phyloP scores from a whole-genome alignment of 805 yeast species.

The Metschnikowia shivogae region DNA sequence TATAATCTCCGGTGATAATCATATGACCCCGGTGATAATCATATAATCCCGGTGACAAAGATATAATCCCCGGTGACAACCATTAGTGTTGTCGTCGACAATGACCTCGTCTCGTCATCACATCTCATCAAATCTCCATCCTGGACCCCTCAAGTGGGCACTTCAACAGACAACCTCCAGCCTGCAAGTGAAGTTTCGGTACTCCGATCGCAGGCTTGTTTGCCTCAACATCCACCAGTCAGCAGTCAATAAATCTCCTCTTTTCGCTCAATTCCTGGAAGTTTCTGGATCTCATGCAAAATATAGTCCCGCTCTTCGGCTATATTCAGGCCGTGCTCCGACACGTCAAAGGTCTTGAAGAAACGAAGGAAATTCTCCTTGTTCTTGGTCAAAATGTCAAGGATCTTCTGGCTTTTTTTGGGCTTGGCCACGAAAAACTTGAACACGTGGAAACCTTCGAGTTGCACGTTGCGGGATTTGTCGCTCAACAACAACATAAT shows the following conservation, averaged over 20 bases:
- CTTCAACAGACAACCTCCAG: too few species aligned
- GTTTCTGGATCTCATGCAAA: conserved; percentile 62
- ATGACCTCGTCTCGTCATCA: too few species aligned
- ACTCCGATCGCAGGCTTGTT: too few species aligned
- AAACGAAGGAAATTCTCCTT: conserved; percentile 70
- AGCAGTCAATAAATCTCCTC: not conserved
- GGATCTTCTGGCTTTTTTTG: conserved; percentile 70
- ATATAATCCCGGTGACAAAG: too few species aligned
- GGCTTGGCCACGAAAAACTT: conserved; percentile 97
- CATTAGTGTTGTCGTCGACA: too few species aligned
- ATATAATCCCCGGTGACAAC: too few species aligned
- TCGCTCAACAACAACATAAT: conserved; percentile 85
- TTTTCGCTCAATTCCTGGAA: conserved; percentile 54
- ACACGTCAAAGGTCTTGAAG: conserved; percentile 60
- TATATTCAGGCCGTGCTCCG: conserved; percentile 61
- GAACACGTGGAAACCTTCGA: conserved; percentile 89
- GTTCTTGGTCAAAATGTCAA: conserved; percentile 80
- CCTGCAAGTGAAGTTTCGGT: too few species aligned
- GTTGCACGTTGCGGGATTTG: conserved; percentile 81
- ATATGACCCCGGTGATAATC: too few species aligned
- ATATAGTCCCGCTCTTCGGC: conserved; percentile 80
- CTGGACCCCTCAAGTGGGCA: too few species aligned
- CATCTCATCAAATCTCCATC: too few species aligned
- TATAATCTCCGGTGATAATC: too few species aligned
- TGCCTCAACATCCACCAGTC: too few species aligned